These are phyloP conservation scores for Citrus sinensis DNA, from an alignment of 345 rosid species.

Conservation along the genomic window DVS_A1.0 CM039164.1:16372501-16373000, in stretches of 20 bases:
- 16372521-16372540: background rate
- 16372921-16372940: background rate
- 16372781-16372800: background rate
- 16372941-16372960: background rate
- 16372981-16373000: background rate
- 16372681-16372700: background rate
- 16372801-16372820: too few relatives aligned
- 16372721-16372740: background rate
- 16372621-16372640: background rate
- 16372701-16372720: background rate
- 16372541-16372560: background rate
- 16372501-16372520: background rate
- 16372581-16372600: background rate
- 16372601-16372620: background rate
- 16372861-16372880: background rate
- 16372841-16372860: background rate
- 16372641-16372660: background rate
- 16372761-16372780: background rate
- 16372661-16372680: background rate
- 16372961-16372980: background rate
- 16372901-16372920: background rate
- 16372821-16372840: background rate
- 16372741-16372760: background rate
- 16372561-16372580: background rate
- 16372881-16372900: background rate